These are phyloP conservation scores for Westerdykella aurantiaca DNA, from an alignment of 2,329 filamentous ascomycete species.

Conservation along the genomic window DNA sequence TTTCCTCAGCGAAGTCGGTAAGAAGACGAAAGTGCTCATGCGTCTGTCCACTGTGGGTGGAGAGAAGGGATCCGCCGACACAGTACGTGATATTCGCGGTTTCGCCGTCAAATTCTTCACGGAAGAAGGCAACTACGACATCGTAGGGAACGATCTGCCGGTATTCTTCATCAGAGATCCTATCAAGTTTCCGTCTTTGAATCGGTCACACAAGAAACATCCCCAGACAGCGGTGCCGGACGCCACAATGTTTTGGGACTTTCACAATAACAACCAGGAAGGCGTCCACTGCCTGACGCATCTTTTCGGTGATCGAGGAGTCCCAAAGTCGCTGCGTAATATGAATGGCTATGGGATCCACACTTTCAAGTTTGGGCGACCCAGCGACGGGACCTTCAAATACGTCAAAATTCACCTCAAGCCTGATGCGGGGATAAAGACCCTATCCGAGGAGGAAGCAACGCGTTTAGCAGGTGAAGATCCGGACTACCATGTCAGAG, in stretches of 20 bases:
- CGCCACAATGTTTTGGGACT: slow-evolving; percentile 39
- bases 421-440: slow-evolving; percentile 44
- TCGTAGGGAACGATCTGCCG: slow-evolving; percentile 42
- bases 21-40: slow-evolving; percentile 47
- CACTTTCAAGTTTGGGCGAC: slow-evolving; percentile 35
- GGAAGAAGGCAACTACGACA: slow-evolving; percentile 49
- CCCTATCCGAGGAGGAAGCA: slow-evolving; percentile 38
- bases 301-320: slow-evolving; percentile 48
- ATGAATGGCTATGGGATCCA: slow-evolving; percentile 47
- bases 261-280: slow-evolving; percentile 44
- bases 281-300: slow-evolving; percentile 49
- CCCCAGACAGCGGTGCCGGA: slow-evolving; percentile 33
- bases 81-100: slow-evolving; percentile 45
- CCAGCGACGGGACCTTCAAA: slow-evolving; percentile 42
- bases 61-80: slow-evolving; percentile 45
- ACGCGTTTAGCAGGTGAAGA: slow-evolving; percentile 30
- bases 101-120: slow-evolving; percentile 50
- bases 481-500: slow-evolving; percentile 35
- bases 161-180: slow-evolving; percentile 45
- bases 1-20: slow-evolving; percentile 50
- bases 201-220: slow-evolving; percentile 31
- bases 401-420: slow-evolving; percentile 50
- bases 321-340: slow-evolving; percentile 43
- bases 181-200: slow-evolving; percentile 40
- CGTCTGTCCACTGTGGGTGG: slow-evolving; percentile 45